These are phyloP conservation scores for Coemansia sp. DNA, from an alignment of 192 early-diverging fungal species.

Conservation along the genomic window DNA sequence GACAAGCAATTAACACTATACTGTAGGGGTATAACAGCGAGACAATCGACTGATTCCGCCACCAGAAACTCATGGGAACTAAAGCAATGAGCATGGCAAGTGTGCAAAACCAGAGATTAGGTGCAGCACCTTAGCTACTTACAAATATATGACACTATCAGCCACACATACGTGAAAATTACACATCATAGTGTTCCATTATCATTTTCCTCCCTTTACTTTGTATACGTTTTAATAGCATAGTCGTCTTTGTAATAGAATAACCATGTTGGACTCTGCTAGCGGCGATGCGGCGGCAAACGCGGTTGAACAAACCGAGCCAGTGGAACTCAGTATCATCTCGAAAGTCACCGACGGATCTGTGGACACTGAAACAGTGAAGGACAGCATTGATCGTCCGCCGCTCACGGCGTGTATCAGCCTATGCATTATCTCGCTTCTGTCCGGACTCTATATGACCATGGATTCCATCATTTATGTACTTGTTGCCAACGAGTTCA, in stretches of 20 bases:
- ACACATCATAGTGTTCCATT: background rate
- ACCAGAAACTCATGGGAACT: background rate
- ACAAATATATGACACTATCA: too few species aligned
- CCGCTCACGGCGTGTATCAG: constrained; percentile 18
- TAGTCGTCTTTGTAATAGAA: background rate
- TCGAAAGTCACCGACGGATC: background rate
- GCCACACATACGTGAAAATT: background rate
- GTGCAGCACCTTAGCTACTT: too few species aligned
- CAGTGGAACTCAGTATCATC: background rate
- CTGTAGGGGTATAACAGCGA: background rate
- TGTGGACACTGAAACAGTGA: background rate
- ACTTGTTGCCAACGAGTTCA: constrained; percentile 59
- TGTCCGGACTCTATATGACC: constrained; percentile 68
- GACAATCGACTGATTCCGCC: background rate
- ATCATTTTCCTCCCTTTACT: background rate
- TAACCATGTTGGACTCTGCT: background rate
- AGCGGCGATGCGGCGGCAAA: background rate
- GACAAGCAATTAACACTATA: background rate
- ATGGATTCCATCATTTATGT: constrained; percentile 69
- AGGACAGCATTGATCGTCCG: background rate
- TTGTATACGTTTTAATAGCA: background rate
- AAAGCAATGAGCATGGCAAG: background rate
- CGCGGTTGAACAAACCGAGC: background rate
- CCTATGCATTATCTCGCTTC: constrained; percentile 54
- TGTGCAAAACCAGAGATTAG: background rate